phyloP scores from a whole-genome alignment of 371 early-diverging fungal genomes.

The Mortierella sp. region DNA sequence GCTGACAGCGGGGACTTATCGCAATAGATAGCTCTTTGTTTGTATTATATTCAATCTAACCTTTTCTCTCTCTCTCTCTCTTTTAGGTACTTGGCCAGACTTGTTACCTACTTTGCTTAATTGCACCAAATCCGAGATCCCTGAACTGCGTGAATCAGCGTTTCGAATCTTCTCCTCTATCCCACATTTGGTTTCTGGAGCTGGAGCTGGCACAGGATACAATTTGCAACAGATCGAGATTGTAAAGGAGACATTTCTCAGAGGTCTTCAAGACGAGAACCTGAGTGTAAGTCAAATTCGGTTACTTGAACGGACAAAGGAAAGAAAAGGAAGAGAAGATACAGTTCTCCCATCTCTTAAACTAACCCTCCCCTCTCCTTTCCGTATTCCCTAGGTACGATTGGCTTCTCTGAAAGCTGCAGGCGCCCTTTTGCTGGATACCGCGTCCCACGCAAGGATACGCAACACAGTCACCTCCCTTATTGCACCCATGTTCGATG shows the following conservation, averaged over 20 bases:
- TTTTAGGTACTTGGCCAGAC: conserved; percentile 76
- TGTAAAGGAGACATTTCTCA: conserved; percentile 72
- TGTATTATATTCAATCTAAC: background rate
- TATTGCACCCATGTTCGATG: conserved; percentile 31
- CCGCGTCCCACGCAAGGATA: conserved; percentile 56
- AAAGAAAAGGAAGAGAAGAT: too few species aligned
- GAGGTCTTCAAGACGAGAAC: conserved; percentile 73
- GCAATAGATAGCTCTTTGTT: too few species aligned
- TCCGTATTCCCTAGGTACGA: conserved; percentile 69
- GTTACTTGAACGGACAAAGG: too few species aligned
- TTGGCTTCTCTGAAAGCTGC: conserved; percentile 87
- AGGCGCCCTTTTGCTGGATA: conserved; percentile 80
- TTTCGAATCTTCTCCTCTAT: conserved; percentile 87
- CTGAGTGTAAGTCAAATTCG: conserved; percentile 23
- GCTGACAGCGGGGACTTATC: background rate
- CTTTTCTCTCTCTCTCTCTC: background rate
- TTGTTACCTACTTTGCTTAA: conserved; percentile 80
- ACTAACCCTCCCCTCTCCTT: too few species aligned
- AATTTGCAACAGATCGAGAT: conserved; percentile 65
- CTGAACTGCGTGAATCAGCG: conserved; percentile 86
- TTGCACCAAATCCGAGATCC: conserved; percentile 75
- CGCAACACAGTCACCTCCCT: conserved; percentile 21
- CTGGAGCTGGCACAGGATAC: too few species aligned
- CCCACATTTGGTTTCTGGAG: conserved; percentile 73
- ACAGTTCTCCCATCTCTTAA: too few species aligned